phyloP scores from a whole-genome alignment of 371 early-diverging fungal species.

The Mortierella sp. region DNA sequence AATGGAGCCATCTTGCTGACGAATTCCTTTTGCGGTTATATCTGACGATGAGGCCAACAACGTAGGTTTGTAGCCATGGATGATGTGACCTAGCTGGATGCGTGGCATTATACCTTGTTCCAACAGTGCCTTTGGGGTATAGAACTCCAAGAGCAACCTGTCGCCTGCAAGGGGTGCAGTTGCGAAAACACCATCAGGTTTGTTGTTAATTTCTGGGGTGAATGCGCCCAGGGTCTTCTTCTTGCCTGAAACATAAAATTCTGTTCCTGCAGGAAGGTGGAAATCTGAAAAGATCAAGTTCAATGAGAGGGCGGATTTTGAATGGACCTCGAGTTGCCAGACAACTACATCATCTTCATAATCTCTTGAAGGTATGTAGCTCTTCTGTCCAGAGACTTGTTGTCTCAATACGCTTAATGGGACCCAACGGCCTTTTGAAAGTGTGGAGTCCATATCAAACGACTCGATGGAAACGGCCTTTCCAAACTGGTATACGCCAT shows the following conservation, averaged over 20 bases:
- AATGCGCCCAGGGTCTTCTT: slow-evolving; percentile 57
- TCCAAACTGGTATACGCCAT: slow-evolving; percentile 53
- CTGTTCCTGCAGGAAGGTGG: slow-evolving; percentile 52
- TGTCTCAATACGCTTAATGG: slow-evolving; percentile 10
- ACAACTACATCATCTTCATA: slow-evolving; percentile 37
- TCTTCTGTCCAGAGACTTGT: slow-evolving; percentile 2
- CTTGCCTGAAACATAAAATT: slow-evolving; percentile 56
- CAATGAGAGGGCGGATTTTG: slow-evolving; percentile 59
- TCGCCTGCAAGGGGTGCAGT: slow-evolving; percentile 60
- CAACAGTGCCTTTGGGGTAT: slow-evolving; percentile 19
- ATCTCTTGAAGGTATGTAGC: background rate
- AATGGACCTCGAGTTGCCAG: slow-evolving; percentile 59
- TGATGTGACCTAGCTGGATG: slow-evolving; percentile 55
- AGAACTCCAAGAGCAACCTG: slow-evolving; percentile 51
- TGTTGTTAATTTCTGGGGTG: slow-evolving; percentile 57
- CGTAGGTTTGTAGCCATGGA: slow-evolving; percentile 61
- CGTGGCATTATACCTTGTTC: slow-evolving; percentile 26
- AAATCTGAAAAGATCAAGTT: slow-evolving; percentile 63
- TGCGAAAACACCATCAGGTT: slow-evolving; percentile 57
- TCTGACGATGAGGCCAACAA: slow-evolving; percentile 42
- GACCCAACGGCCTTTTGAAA: slow-evolving; percentile 43
- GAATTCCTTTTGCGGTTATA: slow-evolving; percentile 25
- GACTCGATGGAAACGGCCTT: slow-evolving; percentile 34
- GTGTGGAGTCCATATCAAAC: slow-evolving; percentile 16
- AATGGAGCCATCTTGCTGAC: slow-evolving; percentile 35